Percentiles rank a stretch among this genome's conserved stretches.
Conservation (phyloP, 352 stramenopile species). For the Pythium phragmitis region DNA sequence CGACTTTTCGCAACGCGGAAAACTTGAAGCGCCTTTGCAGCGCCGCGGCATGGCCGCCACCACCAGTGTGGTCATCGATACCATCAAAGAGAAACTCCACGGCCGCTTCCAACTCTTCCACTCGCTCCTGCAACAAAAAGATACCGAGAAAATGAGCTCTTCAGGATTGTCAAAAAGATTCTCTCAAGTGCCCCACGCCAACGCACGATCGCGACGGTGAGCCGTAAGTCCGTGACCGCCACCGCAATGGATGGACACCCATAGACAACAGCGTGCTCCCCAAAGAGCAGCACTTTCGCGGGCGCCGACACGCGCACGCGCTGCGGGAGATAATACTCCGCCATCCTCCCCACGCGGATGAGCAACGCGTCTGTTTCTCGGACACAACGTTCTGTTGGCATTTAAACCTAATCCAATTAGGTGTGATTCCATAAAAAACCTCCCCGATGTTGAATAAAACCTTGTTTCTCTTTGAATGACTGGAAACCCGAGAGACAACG, state of each 20-base stretch:
- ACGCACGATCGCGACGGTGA: slow-evolving; percentile 80
- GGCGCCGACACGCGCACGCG: slow-evolving; percentile 67
- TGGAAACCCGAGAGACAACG: no score
- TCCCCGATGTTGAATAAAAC: neutral
- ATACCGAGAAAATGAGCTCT: neutral
- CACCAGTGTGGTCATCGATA: slow-evolving; percentile 27
- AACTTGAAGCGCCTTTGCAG: slow-evolving; percentile 42
- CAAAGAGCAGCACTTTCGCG: slow-evolving; percentile 89
- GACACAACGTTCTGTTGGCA: neutral
- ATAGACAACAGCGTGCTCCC: slow-evolving; percentile 90
- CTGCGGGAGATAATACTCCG: slow-evolving; percentile 18
- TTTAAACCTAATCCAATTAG: slow-evolving; percentile 11
- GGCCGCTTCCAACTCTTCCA: slow-evolving; percentile 17
- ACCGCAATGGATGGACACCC: slow-evolving; percentile 79
- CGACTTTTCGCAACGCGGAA: slow-evolving; percentile 32
- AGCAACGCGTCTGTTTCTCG: neutral
- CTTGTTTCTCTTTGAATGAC: neutral
- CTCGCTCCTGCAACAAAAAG: slow-evolving; percentile 14
- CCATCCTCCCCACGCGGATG: neutral
- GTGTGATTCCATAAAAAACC: neutral
- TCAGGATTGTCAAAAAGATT: neutral
- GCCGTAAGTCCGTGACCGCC: slow-evolving; percentile 80
- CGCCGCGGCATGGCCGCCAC: neutral
- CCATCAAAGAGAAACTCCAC: slow-evolving; percentile 61
- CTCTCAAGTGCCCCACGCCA: neutral